Evolutionary conservation across 1,284 basidiomycete species (phyloP), one percentile per base, ranked within the genome.

Genomic region (Rhodotorula mucilaginosa): DNA sequence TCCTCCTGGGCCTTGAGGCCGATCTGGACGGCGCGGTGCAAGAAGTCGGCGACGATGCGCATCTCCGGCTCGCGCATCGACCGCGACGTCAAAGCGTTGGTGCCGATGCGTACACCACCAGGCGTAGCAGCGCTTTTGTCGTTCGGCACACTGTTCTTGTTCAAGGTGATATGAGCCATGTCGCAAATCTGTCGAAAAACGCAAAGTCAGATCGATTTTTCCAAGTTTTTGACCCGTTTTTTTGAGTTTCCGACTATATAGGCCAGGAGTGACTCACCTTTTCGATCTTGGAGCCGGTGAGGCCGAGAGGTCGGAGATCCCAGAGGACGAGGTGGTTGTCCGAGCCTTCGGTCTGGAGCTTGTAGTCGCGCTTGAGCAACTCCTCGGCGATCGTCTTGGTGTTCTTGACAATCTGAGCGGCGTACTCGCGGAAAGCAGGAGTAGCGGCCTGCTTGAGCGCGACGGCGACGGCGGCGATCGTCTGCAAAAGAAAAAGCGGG

Each of bases 301-400:
- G 85, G 68, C 93, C 91, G 77, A 97, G 87, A 39, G 97, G 97
- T 65, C 97, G 57, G n/a, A 65, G 67, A 82, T 99, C 97, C 95
- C 95, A 98, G 63, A 99, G 90, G 71, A 98, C 89, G 74, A 99
- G 88, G 83, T 99, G 97, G 87, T 95, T 98, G 82, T 98, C 96
- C 21, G 93, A 94, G 71, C 97, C 97, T 72, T 88, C 89, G 48
- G 96, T 99, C 85, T 98, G 96, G 75, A 99, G 91, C 84, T 90
- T 92, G 88, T 99, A 97, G 75, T 72, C 73, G 80, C 90, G 85
- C 74, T 85, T 84, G 76, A 88, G 84, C 72, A 97, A 88, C 77
- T 87, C 84, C 26, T 84, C 81, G 61, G 88, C 92, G 75, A 97
- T 87, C 58, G 91, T 87, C 71, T 84, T 84, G 23, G 92, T 91